A percentile compares a stretch with the other conserved stretches of the same genome.
These are phyloP conservation scores for Cucumis hystrix DNA, from an alignment of 306 rosid genomes.

Conservation along the genomic window DNA sequence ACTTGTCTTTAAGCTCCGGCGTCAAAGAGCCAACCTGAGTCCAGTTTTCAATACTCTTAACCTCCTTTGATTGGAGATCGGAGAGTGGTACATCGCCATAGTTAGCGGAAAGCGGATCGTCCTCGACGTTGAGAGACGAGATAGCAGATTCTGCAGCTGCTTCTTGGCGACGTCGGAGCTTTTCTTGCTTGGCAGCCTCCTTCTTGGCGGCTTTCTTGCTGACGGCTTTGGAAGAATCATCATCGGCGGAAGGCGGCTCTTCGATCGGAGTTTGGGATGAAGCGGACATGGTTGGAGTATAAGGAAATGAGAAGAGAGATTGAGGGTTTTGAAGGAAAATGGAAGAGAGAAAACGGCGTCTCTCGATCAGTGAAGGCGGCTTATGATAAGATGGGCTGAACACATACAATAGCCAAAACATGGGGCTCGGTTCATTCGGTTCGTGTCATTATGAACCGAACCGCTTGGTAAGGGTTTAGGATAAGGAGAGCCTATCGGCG, in stretches of 20 bases:
- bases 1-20: slow-evolving; percentile 17
- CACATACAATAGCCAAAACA: background rate
- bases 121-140: slow-evolving; percentile 34
- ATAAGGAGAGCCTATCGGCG: too few species aligned
- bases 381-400: background rate
- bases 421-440: background rate
- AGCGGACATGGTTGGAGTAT: slow-evolving; percentile 9
- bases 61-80: slow-evolving; percentile 53
- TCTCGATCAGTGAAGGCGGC: background rate
- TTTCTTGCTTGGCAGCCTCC: slow-evolving; percentile 75
- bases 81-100: slow-evolving; percentile 60
- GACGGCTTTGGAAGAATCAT: slow-evolving; percentile 20
- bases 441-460: background rate
- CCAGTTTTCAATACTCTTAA: slow-evolving; percentile 30
- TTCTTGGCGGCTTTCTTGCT: slow-evolving; percentile 90
- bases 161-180: slow-evolving; percentile 65
- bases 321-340: background rate
- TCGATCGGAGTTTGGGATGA: slow-evolving; percentile 6
- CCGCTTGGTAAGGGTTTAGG: too few species aligned
- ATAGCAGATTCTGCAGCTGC: slow-evolving; percentile 21
- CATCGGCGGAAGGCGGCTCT: slow-evolving; percentile 9
- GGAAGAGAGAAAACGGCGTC: background rate
- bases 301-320: background rate
- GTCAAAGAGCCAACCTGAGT: slow-evolving; percentile 32
- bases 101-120: slow-evolving; percentile 48